A percentile compares a stretch with the other conserved stretches of the same genome.
phyloP scores from a whole-genome alignment of 2,329 filamentous ascomycete species.

The Phyllosticta capitalensis region DNA sequence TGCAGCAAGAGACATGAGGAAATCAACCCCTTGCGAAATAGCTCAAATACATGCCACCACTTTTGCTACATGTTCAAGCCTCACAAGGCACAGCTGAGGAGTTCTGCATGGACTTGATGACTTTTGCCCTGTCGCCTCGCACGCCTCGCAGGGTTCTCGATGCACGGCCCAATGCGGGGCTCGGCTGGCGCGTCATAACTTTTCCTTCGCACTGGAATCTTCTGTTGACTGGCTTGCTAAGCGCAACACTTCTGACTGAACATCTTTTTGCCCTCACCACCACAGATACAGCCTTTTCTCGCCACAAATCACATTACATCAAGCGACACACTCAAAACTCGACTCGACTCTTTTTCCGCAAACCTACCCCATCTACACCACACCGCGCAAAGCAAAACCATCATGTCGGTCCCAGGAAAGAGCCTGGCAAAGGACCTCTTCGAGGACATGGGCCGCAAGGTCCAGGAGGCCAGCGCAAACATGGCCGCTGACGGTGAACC shows the following conservation, averaged over 20 bases:
- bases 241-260: not conserved
- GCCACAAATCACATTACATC: not conserved
- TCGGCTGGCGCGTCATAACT: not conserved
- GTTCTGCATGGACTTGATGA: too few species aligned
- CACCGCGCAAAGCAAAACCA: slow-evolving; percentile 7
- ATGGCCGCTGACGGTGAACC: slow-evolving; percentile 30
- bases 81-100: too few species aligned
- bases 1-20: too few species aligned
- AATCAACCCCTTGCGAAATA: too few species aligned
- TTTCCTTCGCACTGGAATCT: not conserved
- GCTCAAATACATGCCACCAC: too few species aligned
- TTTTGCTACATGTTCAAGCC: too few species aligned
- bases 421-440: slow-evolving; percentile 40
- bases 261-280: not conserved
- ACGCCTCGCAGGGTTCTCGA: not conserved
- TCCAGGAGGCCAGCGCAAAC: slow-evolving; percentile 30
- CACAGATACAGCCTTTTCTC: not conserved
- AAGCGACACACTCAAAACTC: not conserved
- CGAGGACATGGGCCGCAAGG: slow-evolving; percentile 43
- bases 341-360: not conserved
- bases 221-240: not conserved
- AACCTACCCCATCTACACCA: not conserved
- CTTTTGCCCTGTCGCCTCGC: too few species aligned
- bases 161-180: not conserved
- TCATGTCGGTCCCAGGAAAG: slow-evolving; percentile 24